Evolutionary conservation across 352 stramenopile species (phyloP), one percentile per base, ranked within the genome.

Genomic region (Hyaloperonospora brassicae): DNA sequence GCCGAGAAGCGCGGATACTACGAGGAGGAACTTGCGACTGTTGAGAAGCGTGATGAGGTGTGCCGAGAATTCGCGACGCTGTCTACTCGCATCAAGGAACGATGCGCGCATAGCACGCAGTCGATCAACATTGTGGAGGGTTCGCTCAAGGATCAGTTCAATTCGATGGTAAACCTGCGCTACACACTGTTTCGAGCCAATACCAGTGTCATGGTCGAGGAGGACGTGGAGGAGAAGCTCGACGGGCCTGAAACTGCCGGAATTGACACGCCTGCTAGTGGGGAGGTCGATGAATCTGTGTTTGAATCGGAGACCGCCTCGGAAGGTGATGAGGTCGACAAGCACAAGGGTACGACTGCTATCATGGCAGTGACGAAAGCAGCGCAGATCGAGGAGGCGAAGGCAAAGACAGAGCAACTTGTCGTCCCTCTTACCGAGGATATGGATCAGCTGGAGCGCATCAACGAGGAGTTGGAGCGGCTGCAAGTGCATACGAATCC

Each of bases 401-500:
- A 72, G 58, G 48, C 42, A 8, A 69, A 72, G 12, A 52, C 51
- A 2, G 55, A 65, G 11, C 57, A 72, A 35, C 59, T 78, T 10
- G 61, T 87, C 4, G 55, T 43, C 2, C 70, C 82, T 9, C 55
- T 93, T 23, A 82, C 70, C 2, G 71, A 82, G 8, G 71, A 92
- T 45, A 92, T 96, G 76, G 80, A 93, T 23, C 72, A 78, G 53
- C 62, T 95, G 2, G 84, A 96, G 56, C 67, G 78, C 47, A 79
- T 95, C 40, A 89, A 85, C 53, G 81, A 95, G 9, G 68, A 87
- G 55, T 61, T 94, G 44, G 83, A 94, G 59, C 61, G 62, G 1
- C 68, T 94, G n/a, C 68, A 82, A 51, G 84, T 96, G 48, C 89
- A 93, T 57, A 72, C 84, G 35, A 96, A 96, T 75, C 75, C 80